phyloP scores from a whole-genome alignment of 768 basidiomycete species.

The Mycena haematopus region DNA sequence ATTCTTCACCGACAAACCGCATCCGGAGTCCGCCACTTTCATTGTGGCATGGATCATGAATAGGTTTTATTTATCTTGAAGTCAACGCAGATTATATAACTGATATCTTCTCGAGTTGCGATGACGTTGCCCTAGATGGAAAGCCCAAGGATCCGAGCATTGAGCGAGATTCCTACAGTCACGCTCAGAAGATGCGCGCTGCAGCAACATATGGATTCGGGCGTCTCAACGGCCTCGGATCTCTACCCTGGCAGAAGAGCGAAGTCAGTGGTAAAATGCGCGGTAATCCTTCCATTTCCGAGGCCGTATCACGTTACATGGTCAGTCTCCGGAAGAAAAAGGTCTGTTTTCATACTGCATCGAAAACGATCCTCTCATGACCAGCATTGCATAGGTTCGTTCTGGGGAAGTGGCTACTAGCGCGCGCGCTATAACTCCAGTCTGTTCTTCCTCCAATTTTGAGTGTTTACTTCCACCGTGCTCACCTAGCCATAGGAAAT shows the following conservation, averaged over 20 bases:
- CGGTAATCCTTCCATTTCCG: constrained; percentile 39
- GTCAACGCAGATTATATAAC: neutral
- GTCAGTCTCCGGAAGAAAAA: constrained; percentile 34
- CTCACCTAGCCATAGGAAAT: constrained; percentile 38
- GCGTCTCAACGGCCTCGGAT: constrained; percentile 31
- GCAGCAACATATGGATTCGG: constrained; percentile 40
- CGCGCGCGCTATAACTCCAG: constrained; percentile 37
- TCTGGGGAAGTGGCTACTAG: constrained; percentile 36
- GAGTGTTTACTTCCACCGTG: too few relatives aligned
- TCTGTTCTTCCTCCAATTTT: neutral
- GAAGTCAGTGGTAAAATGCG: constrained; percentile 32
- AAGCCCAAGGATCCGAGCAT: constrained; percentile 25
- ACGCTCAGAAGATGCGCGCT: constrained; percentile 47
- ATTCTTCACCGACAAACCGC: constrained; percentile 32
- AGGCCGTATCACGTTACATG: constrained; percentile 38
- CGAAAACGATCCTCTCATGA: neutral
- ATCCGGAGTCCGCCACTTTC: constrained; percentile 26
- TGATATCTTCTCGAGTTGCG: constrained; percentile 32
- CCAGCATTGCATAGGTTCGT: constrained; percentile 13
- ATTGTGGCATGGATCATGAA: constrained; percentile 41
- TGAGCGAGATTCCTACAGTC: constrained; percentile 32
- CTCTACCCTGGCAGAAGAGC: constrained; percentile 37
- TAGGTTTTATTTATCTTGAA: constrained; percentile 14
- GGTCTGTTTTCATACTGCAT: constrained; percentile 23
- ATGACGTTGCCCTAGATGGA: constrained; percentile 35